Evolutionary conservation across 2,329 filamentous ascomycete genomes (phyloP), one percentile per base, ranked within the genome.

Genomic region (Rhexocercosporidium sp.): DNA sequence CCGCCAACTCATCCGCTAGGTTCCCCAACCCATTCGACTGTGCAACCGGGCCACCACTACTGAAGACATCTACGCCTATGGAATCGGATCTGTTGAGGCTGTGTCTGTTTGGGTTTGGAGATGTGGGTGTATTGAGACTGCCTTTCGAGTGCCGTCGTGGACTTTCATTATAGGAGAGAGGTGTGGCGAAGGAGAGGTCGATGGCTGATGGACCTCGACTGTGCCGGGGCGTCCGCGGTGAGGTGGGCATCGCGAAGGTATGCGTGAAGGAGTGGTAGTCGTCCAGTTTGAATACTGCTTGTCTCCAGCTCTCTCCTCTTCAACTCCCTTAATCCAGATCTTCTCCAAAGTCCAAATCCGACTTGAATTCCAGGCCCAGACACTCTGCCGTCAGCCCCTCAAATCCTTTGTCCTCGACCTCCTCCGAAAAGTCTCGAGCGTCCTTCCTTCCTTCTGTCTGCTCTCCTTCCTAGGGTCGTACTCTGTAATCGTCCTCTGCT

Each of bases 1-100:
- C 91, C 1, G 90, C 92, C 57, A 96, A 82, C 78, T 96, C 92
- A 78, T 95, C 92, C 1, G 92, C 92, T 59, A 96, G 79, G 73
- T 93, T 94, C 37, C 92, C 92, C 69, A 93, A 82, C 9, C 90
- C 90, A 69, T 87, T 87, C 56, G 79, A 81, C 60, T 76, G 78
- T 7, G 70, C 60, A 59, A 80, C 81, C 2, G 77, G 77, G 27
- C 78, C 80, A 54, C 78, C 78, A 44, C 78, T 83, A 46, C 66
- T 70, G 47, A 75, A 76, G 3, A 73, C 69, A 64, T 77, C 75
- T 53, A 69, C 67, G 9, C 70, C 69, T 22, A 74, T 72, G 9
- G 73, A 74, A 64, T 76, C 75, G 37, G 70, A 71, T 18, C 75
- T 67, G 25, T 59, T 69, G 29, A 72, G 62, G 25, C 70, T 70